Evolutionary conservation across 2,329 filamentous ascomycete species (phyloP).

Genomic region (Hysterium pulicare): DNA sequence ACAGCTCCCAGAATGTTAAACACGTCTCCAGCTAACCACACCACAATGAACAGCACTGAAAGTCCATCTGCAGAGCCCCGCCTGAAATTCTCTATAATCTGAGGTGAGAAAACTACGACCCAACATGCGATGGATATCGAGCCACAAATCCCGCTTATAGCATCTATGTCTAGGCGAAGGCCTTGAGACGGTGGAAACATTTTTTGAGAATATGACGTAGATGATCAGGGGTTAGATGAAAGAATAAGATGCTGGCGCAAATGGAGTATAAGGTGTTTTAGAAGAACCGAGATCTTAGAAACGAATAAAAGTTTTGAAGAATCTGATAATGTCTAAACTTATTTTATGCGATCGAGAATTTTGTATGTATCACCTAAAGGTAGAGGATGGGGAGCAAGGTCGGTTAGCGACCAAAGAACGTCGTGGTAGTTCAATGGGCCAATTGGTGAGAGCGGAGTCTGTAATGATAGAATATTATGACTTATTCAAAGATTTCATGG

Average conservation of each 20-base stretch:
- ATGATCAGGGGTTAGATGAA: neutral
- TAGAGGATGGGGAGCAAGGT: no score
- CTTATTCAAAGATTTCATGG: no score
- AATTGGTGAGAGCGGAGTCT: no score
- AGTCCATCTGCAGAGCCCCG: conserved; percentile 81
- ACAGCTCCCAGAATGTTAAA: conserved; percentile 96
- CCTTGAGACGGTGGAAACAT: conserved; percentile 55
- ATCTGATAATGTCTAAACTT: no score
- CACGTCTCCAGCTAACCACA: conserved; percentile 91
- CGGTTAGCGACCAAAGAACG: no score
- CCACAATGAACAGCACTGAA: conserved; percentile 84
- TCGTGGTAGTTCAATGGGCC: no score
- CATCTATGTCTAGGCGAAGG: conserved; percentile 77
- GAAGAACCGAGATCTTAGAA: no score
- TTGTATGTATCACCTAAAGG: no score
- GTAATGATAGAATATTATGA: no score
- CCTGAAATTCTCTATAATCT: conserved; percentile 93
- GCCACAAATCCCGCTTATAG: conserved; percentile 88
- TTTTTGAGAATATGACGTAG: conserved; percentile 11
- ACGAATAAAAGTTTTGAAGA: no score
- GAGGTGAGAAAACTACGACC: conserved; percentile 94
- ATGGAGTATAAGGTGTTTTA: no score
- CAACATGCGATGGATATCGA: conserved; percentile 97
- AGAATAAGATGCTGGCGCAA: neutral
- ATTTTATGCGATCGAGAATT: no score